Percentiles rank a stretch among this genome's conserved stretches.
Evolutionary conservation across 139 green algal genomes (phyloP).

Genomic region (Chloropicon primus): DNA sequence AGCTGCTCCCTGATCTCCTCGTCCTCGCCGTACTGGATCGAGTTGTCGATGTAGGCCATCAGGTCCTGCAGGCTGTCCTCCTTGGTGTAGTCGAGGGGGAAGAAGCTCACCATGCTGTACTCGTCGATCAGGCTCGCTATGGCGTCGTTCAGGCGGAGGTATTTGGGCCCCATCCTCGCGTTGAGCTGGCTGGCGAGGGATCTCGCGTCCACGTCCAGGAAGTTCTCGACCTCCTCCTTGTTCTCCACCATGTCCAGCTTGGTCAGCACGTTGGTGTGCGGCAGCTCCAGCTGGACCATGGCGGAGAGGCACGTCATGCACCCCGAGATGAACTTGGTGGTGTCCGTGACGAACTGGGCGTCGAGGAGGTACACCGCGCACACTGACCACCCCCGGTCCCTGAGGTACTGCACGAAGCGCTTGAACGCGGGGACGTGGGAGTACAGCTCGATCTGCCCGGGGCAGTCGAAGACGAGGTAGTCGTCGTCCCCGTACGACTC

Average conservation of each 20-base stretch:
- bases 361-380: slow-evolving; percentile 92
- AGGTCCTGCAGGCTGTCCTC: slow-evolving; percentile 39
- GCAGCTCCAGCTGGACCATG: slow-evolving; percentile 95
- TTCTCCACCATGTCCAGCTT: slow-evolving; percentile 85
- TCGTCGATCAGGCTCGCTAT: slow-evolving; percentile 25
- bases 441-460: slow-evolving; percentile 98
- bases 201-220: slow-evolving; percentile 52
- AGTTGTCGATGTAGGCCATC: slow-evolving; percentile 49
- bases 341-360: slow-evolving; percentile 69
- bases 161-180: slow-evolving; percentile 13
- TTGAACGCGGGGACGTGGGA: slow-evolving; percentile 75
- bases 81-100: slow-evolving; percentile 70
- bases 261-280: slow-evolving; percentile 92
- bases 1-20: slow-evolving; percentile 59
- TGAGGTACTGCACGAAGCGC: slow-evolving; percentile 73
- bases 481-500: slow-evolving; percentile 76
- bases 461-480: slow-evolving; percentile 93
- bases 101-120: slow-evolving; percentile 62
- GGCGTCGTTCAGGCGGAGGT: slow-evolving; percentile 19
- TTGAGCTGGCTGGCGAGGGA: slow-evolving; percentile 32
- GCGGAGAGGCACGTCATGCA: slow-evolving; percentile 23
- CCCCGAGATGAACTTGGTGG: slow-evolving; percentile 62
- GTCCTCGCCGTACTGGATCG: slow-evolving; percentile 90
- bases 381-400: slow-evolving; percentile 28
- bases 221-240: slow-evolving; percentile 44